A percentile compares a stretch with the other conserved stretches of the same genome.
phyloP scores from a whole-genome alignment of 768 basidiomycete genomes.

The Phylloporus rhodoxanthus region DNA sequence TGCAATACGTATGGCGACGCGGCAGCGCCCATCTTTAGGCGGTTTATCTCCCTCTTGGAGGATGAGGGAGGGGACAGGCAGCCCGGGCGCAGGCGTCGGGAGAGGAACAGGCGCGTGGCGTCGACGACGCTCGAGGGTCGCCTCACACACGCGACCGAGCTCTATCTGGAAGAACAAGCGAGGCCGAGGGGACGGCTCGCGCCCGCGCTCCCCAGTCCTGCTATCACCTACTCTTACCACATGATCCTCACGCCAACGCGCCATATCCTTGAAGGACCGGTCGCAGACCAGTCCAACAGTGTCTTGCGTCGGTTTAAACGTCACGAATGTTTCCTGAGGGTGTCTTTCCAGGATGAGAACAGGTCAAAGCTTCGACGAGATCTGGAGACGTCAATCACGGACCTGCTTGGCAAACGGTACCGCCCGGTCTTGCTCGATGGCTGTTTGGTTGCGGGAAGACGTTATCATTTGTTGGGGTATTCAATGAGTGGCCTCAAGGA shows the following conservation, averaged over 20 bases:
- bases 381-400: conserved; percentile 25
- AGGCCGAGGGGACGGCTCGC: conserved; percentile 24
- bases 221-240: conserved; percentile 32
- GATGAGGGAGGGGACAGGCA: conserved; percentile 2
- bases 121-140: conserved; percentile 10
- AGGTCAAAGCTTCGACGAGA: conserved; percentile 34
- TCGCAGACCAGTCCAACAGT: conserved; percentile 34
- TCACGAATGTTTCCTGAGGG: conserved; percentile 42
- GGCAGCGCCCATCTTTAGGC: conserved; percentile 22
- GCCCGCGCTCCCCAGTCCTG: conserved; percentile 13
- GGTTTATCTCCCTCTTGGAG: conserved; percentile 17
- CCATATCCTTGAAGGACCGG: conserved; percentile 35
- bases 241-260: conserved; percentile 37
- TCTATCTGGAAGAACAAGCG: conserved; percentile 20
- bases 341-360: conserved; percentile 45
- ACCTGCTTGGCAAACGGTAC: conserved; percentile 32
- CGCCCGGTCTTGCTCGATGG: conserved; percentile 32
- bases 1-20: conserved; percentile 9
- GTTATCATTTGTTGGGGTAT: conserved; percentile 45
- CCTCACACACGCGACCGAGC: conserved; percentile 14
- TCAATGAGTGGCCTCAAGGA: conserved; percentile 49
- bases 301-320: conserved; percentile 34
- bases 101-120: not conserved
- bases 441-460: conserved; percentile 37
- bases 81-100: not conserved